Evolutionary conservation across 179 eudicot species (phyloP), one percentile per base, ranked within the genome.

Genomic region (Heliamphora pulchella): DNA sequence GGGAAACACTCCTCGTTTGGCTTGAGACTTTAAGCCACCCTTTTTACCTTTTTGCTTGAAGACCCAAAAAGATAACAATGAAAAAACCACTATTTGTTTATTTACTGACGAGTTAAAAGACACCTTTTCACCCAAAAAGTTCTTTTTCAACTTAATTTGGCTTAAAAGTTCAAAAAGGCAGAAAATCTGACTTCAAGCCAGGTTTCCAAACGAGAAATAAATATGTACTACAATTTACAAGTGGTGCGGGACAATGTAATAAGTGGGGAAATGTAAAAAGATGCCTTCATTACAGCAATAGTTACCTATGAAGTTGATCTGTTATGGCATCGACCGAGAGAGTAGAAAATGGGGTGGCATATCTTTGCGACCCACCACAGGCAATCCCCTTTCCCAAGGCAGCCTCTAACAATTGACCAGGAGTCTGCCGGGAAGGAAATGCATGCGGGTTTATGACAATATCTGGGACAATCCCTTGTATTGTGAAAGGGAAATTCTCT

Each of bases 371-470:
- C 44, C 97, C 97, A 13, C 97, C 97, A 77, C 91, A 89, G n/a
- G 97, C 97, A 75, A 95, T 95, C 17, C 98, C 97, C 85, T 95
- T 95, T 14, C 91, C 97, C 15, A 95, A 82, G 51, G 98, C 97
- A 82, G 97, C 97, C 86, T 95, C 98, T 71, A 93, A 83, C 71
- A 95, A 87, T 83, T 95, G 98, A 72, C 97, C 98, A 50, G 98
- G 97, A 76, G 98, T 95, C 84, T 95, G 97, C 59, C 98, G 84
- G 2, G 98, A 95, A 14, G 97, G 98, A 84, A 95, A 95, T 18
- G 98, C 97, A 84, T 95, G 98, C 1, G 98, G 98, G 78, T 95
- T 95, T 67, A 95, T 93, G 0, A 95, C 98, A 75, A 95, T 89
- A 84, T 93, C 98, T 8, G 98, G 97, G 73, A 94, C 98, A 77